Base-by-base conservation (phyloP, 352 stramenopile genomes). In the Phytophthora tubulina region DNA sequence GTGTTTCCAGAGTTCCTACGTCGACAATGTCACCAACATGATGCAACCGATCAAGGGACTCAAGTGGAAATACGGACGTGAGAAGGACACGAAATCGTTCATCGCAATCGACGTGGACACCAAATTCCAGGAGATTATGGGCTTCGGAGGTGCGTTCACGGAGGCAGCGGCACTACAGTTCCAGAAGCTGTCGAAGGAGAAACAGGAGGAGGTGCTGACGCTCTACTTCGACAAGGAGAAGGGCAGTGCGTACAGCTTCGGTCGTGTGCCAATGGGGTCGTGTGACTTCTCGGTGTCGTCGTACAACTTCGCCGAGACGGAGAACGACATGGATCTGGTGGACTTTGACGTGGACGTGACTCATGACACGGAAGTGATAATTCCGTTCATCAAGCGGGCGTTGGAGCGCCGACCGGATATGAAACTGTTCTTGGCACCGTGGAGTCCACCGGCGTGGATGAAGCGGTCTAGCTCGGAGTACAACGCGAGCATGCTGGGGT, bases 121-220 rank as follows among this genome's bases (percentile, higher is more conserved):
- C 49, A 75, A 79, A 60, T 91, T 73, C 73, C 88, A 95, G 67
- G 82, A 92, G 65, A 93, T 95, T 51, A 78, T 91, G 55, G 94
- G 94, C 41, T 98, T 98, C 77, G 68, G 94, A n/a, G 94, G 92
- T 6, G 94, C 94, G 2, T 98, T 98, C 72, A 98, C 94, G 7
- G 94, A 98, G 66, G 86, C 91, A 5, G 78, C 93, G 14, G 87
- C 89, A 5, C 74, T 96, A 41, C 90, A 97, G 70, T 96, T 98
- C 66, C 70, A 80, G 3, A 95, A 93, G 61, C 64, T 98, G 39
- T 76, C 91, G 3, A 41, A 35, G 3, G 75, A 80, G 9, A 88
- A 95, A 38, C 90, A 97, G 63, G 82, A 96, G 54, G 74, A 97
- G 66, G 72, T 97, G 10, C 53, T 97, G 30, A 84, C 84, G 62